phyloP scores from a whole-genome alignment of 495 filamentous ascomycete genomes.

The Tuber melanosporum region DNA sequence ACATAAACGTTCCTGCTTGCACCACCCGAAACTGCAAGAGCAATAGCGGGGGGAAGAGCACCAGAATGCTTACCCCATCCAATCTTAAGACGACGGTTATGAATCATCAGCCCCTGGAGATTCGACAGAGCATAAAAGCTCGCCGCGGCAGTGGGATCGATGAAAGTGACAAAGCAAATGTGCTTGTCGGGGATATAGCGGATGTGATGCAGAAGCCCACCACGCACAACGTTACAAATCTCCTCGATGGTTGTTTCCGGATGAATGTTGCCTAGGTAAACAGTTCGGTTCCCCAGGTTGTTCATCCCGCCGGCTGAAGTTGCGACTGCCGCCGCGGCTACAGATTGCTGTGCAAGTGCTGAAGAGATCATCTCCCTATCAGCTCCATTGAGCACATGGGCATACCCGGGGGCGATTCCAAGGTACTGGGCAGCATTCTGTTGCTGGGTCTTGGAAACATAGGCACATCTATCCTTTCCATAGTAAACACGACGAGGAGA shows the following conservation, averaged over 20 bases:
- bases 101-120: constrained; percentile 96
- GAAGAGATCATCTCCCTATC: constrained; percentile 94
- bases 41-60: constrained; percentile 91
- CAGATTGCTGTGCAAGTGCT: constrained; percentile 92
- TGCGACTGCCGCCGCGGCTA: constrained; percentile 91
- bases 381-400: constrained; percentile 88
- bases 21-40: constrained; percentile 88
- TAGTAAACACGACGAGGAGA: constrained; percentile 93
- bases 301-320: constrained; percentile 93
- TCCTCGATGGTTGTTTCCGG: constrained; percentile 98
- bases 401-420: constrained; percentile 95
- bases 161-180: constrained; percentile 99
- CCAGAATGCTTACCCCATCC: constrained; percentile 99
- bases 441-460: constrained; percentile 98
- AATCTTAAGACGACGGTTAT: constrained; percentile 95
- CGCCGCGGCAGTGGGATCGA: constrained; percentile 94
- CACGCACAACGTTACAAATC: constrained; percentile 94
- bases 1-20: constrained; percentile 96
- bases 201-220: constrained; percentile 90
- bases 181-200: constrained; percentile 99
- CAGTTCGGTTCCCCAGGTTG: constrained; percentile 94
- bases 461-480: constrained; percentile 95
- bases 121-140: constrained; percentile 98
- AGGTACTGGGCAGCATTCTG: constrained; percentile 98
- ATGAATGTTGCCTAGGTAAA: constrained; percentile 97